Percentiles rank a stretch among this genome's conserved stretches.
Conservation (phyloP, 2,329 filamentous ascomycete species). For the Microcera coccophila region DNA sequence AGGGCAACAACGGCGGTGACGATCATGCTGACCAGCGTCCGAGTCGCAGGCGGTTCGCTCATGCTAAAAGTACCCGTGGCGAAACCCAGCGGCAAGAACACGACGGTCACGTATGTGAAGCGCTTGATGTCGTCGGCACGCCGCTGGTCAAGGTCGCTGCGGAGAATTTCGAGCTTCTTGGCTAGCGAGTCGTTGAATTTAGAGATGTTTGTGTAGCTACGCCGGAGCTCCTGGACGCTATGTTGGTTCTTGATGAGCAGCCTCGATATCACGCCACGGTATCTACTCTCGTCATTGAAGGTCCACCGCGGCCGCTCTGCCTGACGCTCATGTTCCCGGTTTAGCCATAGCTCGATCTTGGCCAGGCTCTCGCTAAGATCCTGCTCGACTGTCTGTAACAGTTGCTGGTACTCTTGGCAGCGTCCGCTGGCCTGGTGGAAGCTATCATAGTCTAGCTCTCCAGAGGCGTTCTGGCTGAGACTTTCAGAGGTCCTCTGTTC, state of each 20-base stretch:
- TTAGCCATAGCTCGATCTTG: background rate
- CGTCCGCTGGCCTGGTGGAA: background rate
- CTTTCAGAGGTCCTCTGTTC: too few species aligned
- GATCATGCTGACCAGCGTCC: background rate
- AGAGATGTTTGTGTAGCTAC: background rate
- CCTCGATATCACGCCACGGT: background rate
- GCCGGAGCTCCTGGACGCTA: background rate
- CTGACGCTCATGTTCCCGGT: background rate
- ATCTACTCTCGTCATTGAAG: background rate
- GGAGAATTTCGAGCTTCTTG: background rate
- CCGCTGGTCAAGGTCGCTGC: background rate
- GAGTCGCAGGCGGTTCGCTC: background rate
- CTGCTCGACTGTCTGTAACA: background rate
- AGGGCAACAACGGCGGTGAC: background rate
- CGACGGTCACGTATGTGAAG: background rate
- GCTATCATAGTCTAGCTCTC: background rate
- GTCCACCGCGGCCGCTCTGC: background rate
- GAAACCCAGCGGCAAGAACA: background rate
- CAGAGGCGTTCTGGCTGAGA: background rate
- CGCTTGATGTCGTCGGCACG: background rate
- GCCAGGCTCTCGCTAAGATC: background rate
- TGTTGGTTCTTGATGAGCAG: background rate
- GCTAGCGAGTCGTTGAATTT: background rate
- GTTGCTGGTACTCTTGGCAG: background rate
- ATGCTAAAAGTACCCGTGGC: background rate